These are phyloP conservation scores for Trichoderma koningiopsis DNA, from an alignment of 2,329 filamentous ascomycete genomes.

Conservation along the genomic window DNA sequence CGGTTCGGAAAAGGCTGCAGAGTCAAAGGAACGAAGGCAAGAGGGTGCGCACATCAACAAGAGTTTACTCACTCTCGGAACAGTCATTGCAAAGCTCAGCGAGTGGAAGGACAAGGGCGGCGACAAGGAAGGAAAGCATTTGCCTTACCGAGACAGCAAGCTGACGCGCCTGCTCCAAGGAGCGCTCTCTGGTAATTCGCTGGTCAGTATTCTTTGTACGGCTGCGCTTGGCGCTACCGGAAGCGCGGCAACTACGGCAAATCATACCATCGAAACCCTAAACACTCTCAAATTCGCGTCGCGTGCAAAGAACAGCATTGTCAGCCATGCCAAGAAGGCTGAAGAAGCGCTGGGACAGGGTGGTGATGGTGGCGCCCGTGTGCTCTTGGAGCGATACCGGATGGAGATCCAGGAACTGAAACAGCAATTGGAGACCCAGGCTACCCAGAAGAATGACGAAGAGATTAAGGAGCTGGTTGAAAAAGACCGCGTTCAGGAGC, in stretches of 20 bases:
- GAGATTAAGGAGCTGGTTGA: conserved; percentile 65
- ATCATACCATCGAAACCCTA: conserved; percentile 82
- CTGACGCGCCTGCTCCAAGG: conserved; percentile 90
- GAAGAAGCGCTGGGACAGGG: conserved; percentile 81
- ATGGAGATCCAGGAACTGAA: conserved; percentile 87
- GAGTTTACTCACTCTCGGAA: conserved; percentile 90
- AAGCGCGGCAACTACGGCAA: conserved; percentile 69
- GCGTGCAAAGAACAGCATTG: conserved; percentile 94
- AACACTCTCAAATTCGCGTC: conserved; percentile 98
- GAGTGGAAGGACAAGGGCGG: conserved; percentile 78
- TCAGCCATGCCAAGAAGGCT: conserved; percentile 93
- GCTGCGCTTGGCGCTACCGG: conserved; percentile 84
- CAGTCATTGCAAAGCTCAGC: conserved; percentile 90
- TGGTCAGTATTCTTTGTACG: conserved; percentile 96
- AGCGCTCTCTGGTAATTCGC: conserved; percentile 86
- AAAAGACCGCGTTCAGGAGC: conserved; percentile 71
- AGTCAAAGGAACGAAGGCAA: conserved; percentile 88
- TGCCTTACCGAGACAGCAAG: conserved; percentile 97
- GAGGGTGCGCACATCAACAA: conserved; percentile 99
- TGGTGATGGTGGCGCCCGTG: conserved; percentile 82
- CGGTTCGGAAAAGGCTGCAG: conserved; percentile 92
- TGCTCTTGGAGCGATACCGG: conserved; percentile 88
- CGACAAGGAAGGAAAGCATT: conserved; percentile 86
- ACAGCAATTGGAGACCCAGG: conserved; percentile 79
- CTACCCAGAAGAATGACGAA: conserved; percentile 64